Base-by-base conservation (phyloP, 495 filamentous ascomycete species). In the Podospora pseudopauciseta region DNA sequence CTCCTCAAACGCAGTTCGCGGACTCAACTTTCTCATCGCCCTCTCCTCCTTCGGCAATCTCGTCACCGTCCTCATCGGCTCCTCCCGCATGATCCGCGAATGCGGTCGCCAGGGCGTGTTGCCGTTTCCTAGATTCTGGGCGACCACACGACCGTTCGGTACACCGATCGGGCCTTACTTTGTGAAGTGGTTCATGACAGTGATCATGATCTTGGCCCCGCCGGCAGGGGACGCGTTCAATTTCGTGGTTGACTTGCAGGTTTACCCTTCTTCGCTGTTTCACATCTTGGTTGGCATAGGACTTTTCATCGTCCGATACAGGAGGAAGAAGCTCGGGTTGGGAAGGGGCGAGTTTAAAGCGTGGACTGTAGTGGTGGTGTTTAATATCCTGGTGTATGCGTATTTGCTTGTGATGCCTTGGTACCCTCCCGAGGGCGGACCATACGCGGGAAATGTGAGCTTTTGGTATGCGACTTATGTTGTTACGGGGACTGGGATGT, bases 181-280 rank as follows among this genome's bases (percentile, higher is more conserved):
- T 13, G 44, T 90, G 3, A 85, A 88, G 70, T 91, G 85, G 83
- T 64, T 71, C 1, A 67, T 89, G 54, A 91, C 88, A 0, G 63
- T 88, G 5, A 57, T 91, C 54, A 88, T 90, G 86, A 90, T 90
- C 26, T 70, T 90, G 0, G 88, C 87, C 1, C 88, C 87, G 4
- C 89, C 88, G 0, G 87, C 87, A 2, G 89, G 89, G 5, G 88
- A 90, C 76, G 88, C 87, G 15, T 91, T 90, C 76, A 87, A 89
- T 63, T 89, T 90, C 67, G 74, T 89, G 9, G 82, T 86, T 55
- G 84, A 87, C 67, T 78, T 91, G 0, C 70, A 77, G 62, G 72
- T 80, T 0, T 88, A 87, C 64, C 87, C 89, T 0, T 57, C 72
- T 0, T 81, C 80, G 13, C 73, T 86, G 26, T 90, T 90, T 78